A percentile compares a stretch with the other conserved stretches of the same genome.
Conservation (phyloP, 2,329 filamentous ascomycete species). For the Trichophyton rubrum region DNA sequence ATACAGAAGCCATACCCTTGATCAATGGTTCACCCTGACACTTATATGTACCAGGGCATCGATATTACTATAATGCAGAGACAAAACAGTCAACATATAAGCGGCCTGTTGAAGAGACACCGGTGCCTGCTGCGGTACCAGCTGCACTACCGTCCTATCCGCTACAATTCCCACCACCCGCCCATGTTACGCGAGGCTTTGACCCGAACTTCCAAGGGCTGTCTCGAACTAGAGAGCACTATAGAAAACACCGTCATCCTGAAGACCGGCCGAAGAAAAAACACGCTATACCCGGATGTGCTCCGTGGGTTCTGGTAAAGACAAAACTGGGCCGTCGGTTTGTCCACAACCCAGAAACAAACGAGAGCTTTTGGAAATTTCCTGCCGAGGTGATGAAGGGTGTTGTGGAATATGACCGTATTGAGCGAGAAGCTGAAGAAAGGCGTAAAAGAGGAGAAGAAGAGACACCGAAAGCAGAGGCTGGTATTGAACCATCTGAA, state of each 20-base stretch:
- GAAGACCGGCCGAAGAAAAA: slow-evolving; percentile 71
- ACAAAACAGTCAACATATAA: slow-evolving; percentile 82
- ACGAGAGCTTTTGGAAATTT: slow-evolving; percentile 90
- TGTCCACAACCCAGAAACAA: slow-evolving; percentile 74
- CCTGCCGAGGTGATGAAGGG: slow-evolving; percentile 74
- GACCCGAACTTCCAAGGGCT: slow-evolving; percentile 36
- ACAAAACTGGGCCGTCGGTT: slow-evolving; percentile 84
- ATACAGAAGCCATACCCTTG: neutral
- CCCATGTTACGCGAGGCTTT: slow-evolving; percentile 20
- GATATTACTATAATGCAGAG: slow-evolving; percentile 73
- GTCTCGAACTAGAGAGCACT: slow-evolving; percentile 39
- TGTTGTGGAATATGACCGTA: slow-evolving; percentile 51
- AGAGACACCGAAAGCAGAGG: slow-evolving; percentile 6
- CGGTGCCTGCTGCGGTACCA: slow-evolving; percentile 14
- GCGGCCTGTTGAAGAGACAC: slow-evolving; percentile 43
- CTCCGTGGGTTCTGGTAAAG: slow-evolving; percentile 84
- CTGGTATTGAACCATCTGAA: neutral
- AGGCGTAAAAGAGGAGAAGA: slow-evolving; percentile 35
- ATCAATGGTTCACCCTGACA: neutral
- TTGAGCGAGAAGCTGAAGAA: slow-evolving; percentile 59
- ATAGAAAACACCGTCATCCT: slow-evolving; percentile 50
- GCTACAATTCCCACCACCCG: slow-evolving; percentile 19
- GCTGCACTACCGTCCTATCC: slow-evolving; percentile 5
- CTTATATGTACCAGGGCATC: slow-evolving; percentile 47
- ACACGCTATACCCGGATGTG: slow-evolving; percentile 63